phyloP scores from a whole-genome alignment of 129 eudicot species.

The Saussurea involucrata region DNA sequence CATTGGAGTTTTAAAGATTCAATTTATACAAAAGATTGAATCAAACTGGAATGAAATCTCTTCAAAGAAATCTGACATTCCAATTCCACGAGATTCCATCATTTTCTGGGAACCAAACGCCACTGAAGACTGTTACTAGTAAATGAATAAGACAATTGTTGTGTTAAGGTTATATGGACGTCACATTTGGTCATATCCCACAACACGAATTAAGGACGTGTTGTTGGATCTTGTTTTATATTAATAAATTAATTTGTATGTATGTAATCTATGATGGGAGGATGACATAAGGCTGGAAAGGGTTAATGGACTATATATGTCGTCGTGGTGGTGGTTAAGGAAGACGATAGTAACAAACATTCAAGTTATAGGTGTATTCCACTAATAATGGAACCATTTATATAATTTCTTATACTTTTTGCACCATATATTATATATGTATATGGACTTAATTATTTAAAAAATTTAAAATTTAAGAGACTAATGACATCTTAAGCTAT shows the following conservation, averaged over 20 bases:
- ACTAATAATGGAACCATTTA: not conserved
- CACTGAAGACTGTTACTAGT: too few relatives aligned
- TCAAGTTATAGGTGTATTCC: not conserved
- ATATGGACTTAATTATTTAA: too few relatives aligned
- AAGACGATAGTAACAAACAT: not conserved
- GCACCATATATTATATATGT: too few relatives aligned
- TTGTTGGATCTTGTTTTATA: not conserved
- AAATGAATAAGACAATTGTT: not conserved
- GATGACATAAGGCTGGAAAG: conserved; percentile 7
- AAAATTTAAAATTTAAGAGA: too few relatives aligned
- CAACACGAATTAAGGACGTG: not conserved
- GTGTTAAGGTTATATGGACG: not conserved
- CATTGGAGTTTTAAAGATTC: too few relatives aligned
- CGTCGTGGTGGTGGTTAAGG: not conserved
- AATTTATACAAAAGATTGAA: too few relatives aligned
- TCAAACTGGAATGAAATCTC: too few relatives aligned
- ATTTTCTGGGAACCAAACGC: too few relatives aligned
- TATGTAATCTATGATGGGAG: not conserved
- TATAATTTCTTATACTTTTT: not conserved
- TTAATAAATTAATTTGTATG: not conserved
- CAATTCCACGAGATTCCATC: too few relatives aligned
- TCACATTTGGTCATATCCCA: conserved; percentile 6
- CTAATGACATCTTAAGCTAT: too few relatives aligned
- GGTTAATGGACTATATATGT: not conserved
- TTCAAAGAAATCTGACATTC: too few relatives aligned